Base-by-base conservation (phyloP, 1,284 basidiomycete species). In the Cystobasidium sp. region DNA sequence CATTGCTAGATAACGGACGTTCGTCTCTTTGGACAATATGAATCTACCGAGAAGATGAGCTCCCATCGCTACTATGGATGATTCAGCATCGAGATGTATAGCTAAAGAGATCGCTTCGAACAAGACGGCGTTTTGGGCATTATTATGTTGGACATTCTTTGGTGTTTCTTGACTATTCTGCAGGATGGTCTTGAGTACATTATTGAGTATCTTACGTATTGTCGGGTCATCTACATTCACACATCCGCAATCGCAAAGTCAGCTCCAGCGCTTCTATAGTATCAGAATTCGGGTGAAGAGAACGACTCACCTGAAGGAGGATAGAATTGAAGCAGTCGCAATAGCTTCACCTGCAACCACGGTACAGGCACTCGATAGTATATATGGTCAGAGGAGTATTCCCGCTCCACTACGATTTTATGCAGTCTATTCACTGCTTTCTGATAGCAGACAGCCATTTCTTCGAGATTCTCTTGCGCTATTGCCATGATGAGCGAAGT, bases 311-410 rank as follows among this genome's bases (percentile, higher is more conserved):
- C 31, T 77, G 94, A 90, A 3, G 94, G 92, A 6, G 95, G 90
- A 81, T 98, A 99, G 82, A 97, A 97, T 82, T 99, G 97, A 58
- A 99, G 83, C 41, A 99, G 83, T 18, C 94, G 90, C 16, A 99
- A 85, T 6, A 99, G 87, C 83, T 98, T 98, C 77, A 98, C 93
- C 84, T 99, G 96, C 41, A 99, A 85, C 97, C 96, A 99, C 0
- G 96, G 96, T 46, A 93, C 92, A 22, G 97, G 97, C 3, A 98
- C 92, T 83, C 93, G 93, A 85, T 99, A 99, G 82, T 99, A 99
- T 41, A 95, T 87, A 81, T 99, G 98, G 70, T 93, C 91, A 47
- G 90, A 86, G 2, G 90, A 85, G 80, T 91, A 95, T 80, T 98
- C 93, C 75, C 91, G 89, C 79, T 96, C 92, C 75, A 98, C 90